Conservation (phyloP, 2,329 filamentous ascomycete genomes). For the Pseudogymnoascus sp. region DNA sequence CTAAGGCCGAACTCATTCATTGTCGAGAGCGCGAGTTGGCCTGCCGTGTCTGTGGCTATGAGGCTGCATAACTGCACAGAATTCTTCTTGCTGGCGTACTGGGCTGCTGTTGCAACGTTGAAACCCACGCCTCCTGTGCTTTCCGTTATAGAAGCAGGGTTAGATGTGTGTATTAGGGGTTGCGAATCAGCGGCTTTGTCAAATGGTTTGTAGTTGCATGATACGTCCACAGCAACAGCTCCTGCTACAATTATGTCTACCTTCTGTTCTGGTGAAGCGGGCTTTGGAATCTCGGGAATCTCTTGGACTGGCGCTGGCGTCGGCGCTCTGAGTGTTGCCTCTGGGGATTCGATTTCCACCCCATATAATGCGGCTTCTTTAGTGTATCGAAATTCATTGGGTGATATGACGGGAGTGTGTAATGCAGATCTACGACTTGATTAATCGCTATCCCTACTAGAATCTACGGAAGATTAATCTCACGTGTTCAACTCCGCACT, state of each 20-base stretch:
- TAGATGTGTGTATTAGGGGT: conserved; percentile 31
- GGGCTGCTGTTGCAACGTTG: conserved; percentile 81
- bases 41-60: conserved; percentile 71
- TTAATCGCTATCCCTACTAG: conserved; percentile 1
- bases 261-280: not conserved
- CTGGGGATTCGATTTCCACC: not conserved
- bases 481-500: conserved; percentile 29
- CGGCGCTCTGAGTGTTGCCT: not conserved
- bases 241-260: conserved; percentile 77
- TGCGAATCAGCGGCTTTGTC: conserved; percentile 18
- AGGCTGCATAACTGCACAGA: conserved; percentile 69
- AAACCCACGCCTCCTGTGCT: conserved; percentile 85
- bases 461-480: conserved; percentile 25
- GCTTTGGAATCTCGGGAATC: not conserved
- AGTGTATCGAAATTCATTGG: conserved; percentile 1
- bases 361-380: not conserved
- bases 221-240: conserved; percentile 80
- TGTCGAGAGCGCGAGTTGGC: conserved; percentile 60
- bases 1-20: conserved; percentile 58
- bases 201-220: conserved; percentile 58
- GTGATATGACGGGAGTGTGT: conserved; percentile 1
- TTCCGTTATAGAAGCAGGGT: conserved; percentile 60
- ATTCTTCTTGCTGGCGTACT: conserved; percentile 52
- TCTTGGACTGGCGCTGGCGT: not conserved
- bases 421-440: conserved; percentile 8